Evolutionary conservation across 2,329 filamentous ascomycete genomes (phyloP).

Genomic region (Exutisphaerella laricina): DNA sequence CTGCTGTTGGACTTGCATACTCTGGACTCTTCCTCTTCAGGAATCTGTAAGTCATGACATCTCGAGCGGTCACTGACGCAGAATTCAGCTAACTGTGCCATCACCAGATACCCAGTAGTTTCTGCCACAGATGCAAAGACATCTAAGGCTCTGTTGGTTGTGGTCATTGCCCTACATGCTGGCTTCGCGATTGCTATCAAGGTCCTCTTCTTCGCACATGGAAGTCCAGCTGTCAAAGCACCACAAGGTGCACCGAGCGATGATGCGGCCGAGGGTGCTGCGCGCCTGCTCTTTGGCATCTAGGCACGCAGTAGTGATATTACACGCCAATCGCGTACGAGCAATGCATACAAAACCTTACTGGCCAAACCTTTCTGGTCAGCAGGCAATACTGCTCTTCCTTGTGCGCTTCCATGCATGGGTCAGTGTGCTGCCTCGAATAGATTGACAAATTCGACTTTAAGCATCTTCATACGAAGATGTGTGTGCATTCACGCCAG

Average conservation of each 20-base stretch:
- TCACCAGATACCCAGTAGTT: conserved; percentile 61
- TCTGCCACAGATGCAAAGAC: conserved; percentile 89
- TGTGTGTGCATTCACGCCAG: too few species aligned
- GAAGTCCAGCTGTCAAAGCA: conserved; percentile 31
- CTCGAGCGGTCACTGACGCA: neutral
- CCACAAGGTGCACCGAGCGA: neutral
- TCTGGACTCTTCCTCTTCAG: conserved; percentile 79
- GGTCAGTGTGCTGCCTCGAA: too few species aligned
- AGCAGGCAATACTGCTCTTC: too few species aligned
- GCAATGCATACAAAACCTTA: too few species aligned
- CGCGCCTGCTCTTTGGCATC: neutral
- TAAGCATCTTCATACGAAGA: too few species aligned
- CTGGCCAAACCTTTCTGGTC: too few species aligned
- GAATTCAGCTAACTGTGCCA: neutral
- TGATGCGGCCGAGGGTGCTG: neutral
- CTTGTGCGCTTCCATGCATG: too few species aligned
- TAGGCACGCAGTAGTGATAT: too few species aligned
- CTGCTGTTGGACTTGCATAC: conserved; percentile 75
- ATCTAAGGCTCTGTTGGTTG: conserved; percentile 76
- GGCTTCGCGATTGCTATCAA: conserved; percentile 93
- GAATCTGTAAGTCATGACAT: conserved; percentile 59
- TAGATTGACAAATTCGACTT: too few species aligned
- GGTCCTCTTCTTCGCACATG: conserved; percentile 82
- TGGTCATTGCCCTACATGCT: conserved; percentile 79
- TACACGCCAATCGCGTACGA: too few species aligned